Evolutionary conservation across 2,329 filamentous ascomycete genomes (phyloP).

Genomic region (Chaetoscypha palmicola): DNA sequence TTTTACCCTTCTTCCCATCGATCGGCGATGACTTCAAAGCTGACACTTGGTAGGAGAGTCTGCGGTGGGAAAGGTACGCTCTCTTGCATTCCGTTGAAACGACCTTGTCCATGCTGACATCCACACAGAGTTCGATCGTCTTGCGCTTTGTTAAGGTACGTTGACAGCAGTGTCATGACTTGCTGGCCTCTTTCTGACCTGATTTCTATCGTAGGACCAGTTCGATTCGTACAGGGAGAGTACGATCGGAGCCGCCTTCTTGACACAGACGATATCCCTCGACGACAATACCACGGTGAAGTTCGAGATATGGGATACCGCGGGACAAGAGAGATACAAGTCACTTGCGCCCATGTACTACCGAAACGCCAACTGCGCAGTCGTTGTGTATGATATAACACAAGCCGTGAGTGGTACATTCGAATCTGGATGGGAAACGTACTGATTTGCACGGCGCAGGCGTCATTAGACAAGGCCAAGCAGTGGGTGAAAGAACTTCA

Average conservation of each 20-base stretch:
- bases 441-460: too few species aligned
- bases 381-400: conserved; percentile 98
- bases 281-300: conserved; percentile 98
- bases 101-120: conserved; percentile 15
- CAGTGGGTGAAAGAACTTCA: conserved; percentile 99
- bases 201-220: conserved; percentile 64
- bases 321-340: conserved; percentile 98
- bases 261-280: conserved; percentile 97
- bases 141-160: conserved; percentile 94
- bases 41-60: conserved; percentile 72
- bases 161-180: conserved; percentile 2
- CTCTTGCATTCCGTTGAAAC: neutral
- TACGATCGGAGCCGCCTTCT: conserved; percentile 71
- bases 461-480: conserved; percentile 97
- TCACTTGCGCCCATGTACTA: conserved; percentile 99
- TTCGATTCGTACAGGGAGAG: conserved; percentile 64
- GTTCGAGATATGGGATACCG: conserved; percentile 99
- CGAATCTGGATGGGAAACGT: neutral
- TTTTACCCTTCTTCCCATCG: too few species aligned
- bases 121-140: conserved; percentile 80
- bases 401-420: conserved; percentile 64
- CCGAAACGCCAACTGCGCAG: conserved; percentile 96
- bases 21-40: too few species aligned
- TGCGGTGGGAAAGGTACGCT: conserved; percentile 87
- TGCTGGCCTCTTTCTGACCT: conserved; percentile 3